Conservation (phyloP, 2,329 filamentous ascomycete genomes). For the Pseudogymnoascus sp. region DNA sequence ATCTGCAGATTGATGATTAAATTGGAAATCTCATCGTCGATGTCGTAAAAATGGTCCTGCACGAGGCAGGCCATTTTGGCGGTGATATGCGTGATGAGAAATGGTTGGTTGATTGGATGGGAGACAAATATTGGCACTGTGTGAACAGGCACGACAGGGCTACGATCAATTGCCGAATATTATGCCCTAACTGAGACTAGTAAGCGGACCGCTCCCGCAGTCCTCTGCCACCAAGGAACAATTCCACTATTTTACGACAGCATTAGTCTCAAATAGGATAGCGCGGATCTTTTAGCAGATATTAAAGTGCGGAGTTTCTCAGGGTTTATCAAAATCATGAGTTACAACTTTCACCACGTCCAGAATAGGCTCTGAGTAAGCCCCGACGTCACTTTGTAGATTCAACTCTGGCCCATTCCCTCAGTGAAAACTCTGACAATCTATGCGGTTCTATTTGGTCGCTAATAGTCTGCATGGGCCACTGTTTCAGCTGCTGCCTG, state of each 20-base stretch:
- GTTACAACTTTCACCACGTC: neutral
- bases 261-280: neutral
- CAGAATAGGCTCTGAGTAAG: neutral
- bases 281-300: neutral
- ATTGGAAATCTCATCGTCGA: slow-evolving; percentile 18
- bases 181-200: neutral
- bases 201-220: neutral
- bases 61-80: neutral
- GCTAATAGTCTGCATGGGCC: neutral
- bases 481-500: neutral
- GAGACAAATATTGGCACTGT: neutral
- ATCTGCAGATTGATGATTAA: slow-evolving; percentile 23
- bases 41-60: neutral
- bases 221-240: neutral
- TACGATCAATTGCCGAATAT: neutral
- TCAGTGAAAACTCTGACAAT: neutral
- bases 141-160: neutral
- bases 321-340: neutral
- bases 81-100: neutral
- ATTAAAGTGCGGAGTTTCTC: neutral
- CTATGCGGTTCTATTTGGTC: neutral
- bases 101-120: neutral
- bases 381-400: neutral
- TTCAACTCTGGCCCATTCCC: neutral
- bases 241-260: neutral